Conservation (phyloP, 306 rosid genomes). For the Oxytropis ochrocephala region DNA sequence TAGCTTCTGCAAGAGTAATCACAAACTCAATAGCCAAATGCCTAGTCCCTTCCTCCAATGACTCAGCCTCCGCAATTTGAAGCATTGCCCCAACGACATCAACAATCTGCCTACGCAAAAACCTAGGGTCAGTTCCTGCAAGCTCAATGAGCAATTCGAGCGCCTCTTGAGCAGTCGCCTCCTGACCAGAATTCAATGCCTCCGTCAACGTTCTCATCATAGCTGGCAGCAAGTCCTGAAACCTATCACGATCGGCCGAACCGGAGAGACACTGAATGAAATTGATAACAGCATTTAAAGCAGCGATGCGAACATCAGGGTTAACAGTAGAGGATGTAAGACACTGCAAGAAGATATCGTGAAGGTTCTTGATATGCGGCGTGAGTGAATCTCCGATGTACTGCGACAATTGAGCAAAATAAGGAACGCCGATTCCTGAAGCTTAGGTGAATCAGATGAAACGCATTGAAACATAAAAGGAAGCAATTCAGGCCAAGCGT, state of each 20-base stretch:
- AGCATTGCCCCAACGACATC: constrained; percentile 91
- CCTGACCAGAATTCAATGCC: constrained; percentile 79
- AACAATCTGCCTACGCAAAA: constrained; percentile 71
- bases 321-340: constrained; percentile 37
- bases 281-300: constrained; percentile 84
- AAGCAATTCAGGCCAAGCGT: constrained; percentile 81
- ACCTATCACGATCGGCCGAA: constrained; percentile 74
- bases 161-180: constrained; percentile 92
- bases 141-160: constrained; percentile 82
- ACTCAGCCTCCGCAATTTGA: constrained; percentile 87
- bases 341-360: constrained; percentile 71
- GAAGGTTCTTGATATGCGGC: constrained; percentile 74
- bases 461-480: constrained; percentile 95
- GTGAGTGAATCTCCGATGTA: constrained; percentile 77
- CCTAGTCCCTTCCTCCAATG: constrained; percentile 82
- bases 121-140: constrained; percentile 88
- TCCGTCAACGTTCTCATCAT: constrained; percentile 88
- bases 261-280: constrained; percentile 81
- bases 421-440: constrained; percentile 79
- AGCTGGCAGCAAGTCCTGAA: constrained; percentile 87
- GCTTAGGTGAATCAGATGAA: constrained; percentile 67
- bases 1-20: constrained; percentile 88
- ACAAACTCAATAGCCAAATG: constrained; percentile 95
- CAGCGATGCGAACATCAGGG: constrained; percentile 77
- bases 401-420: constrained; percentile 93